Evolutionary conservation across 2,329 filamentous ascomycete species (phyloP).

Genomic region (Stagonosporopsis vannaccii): DNA sequence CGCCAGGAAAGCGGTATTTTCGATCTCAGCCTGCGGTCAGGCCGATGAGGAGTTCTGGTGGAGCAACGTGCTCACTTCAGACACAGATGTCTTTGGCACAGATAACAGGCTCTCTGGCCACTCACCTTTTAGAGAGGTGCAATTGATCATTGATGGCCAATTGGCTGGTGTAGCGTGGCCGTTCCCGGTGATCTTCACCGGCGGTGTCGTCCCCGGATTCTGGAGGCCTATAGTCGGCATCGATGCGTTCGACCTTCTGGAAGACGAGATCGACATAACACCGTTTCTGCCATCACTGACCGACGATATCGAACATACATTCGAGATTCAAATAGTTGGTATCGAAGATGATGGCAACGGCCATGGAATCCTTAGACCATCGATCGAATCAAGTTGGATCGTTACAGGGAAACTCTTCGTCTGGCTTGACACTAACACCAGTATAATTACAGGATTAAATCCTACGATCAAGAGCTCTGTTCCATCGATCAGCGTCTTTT

Average conservation of each 20-base stretch:
- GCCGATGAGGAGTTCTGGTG: slow-evolving; percentile 85
- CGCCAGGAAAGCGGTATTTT: slow-evolving; percentile 72
- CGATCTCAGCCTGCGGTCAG: slow-evolving; percentile 80
- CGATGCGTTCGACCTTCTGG: slow-evolving; percentile 78
- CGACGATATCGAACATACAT: slow-evolving; percentile 70
- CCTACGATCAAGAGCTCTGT: slow-evolving; percentile 47
- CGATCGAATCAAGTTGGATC: slow-evolving; percentile 73
- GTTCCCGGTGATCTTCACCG: slow-evolving; percentile 82
- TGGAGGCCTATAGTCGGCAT: slow-evolving; percentile 81
- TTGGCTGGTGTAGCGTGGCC: slow-evolving; percentile 82
- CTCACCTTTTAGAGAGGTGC: slow-evolving; percentile 79
- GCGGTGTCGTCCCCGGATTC: slow-evolving; percentile 77
- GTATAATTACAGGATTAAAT: slow-evolving; percentile 60
- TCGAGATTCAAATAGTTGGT: slow-evolving; percentile 72
- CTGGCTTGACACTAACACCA: slow-evolving; percentile 67
- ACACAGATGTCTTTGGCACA: slow-evolving; percentile 65
- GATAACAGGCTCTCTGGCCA: slow-evolving; percentile 69
- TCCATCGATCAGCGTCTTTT: slow-evolving; percentile 61
- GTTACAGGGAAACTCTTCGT: slow-evolving; percentile 81
- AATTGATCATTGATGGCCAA: slow-evolving; percentile 74
- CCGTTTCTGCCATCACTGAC: slow-evolving; percentile 75
- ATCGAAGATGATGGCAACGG: slow-evolving; percentile 64
- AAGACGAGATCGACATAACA: slow-evolving; percentile 83
- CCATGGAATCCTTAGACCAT: slow-evolving; percentile 59
- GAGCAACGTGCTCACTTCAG: slow-evolving; percentile 73